Base-by-base conservation (phyloP, 805 yeast genomes). In the Metschnikowia amazonensis region DNA sequence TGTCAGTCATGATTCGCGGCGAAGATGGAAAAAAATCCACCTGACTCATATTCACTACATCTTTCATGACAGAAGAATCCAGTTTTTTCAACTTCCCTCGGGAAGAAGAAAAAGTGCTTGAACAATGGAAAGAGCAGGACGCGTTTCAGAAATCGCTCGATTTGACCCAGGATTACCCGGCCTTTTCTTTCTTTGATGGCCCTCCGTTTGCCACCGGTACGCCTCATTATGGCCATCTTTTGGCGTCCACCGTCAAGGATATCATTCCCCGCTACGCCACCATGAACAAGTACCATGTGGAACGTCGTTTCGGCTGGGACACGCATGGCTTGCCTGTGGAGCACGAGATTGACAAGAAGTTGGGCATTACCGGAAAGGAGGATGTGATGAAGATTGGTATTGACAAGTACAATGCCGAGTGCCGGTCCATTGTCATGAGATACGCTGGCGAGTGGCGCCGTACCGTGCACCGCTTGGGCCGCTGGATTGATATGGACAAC, bases 121-220 rank as follows among this genome's bases (percentile, higher is more conserved):
- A 77, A 38, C 76, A 75, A 60, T 94, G 99, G 99, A 78, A 85
- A 45, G 95, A 89, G 53, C 79, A 89, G 58, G 85, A 89, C 65
- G 99, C 99, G n/a, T 94, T 94, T 75, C 89, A 88, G 53, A 83
- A 86, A 36, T 81, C 95, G 25, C 66, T 89, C 53, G 82, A 90
- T 63, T 74, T 89, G 56, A 86, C 95, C 36, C 77, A 92, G 64
- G 98, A 80, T 45, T 80, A 81, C 55, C 94, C 95, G 29, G 85
- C 83, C 48, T 94, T 90, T 66, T 81, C 97, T 31, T 94, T 94
- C 67, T 94, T 86, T 62, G 99, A 94, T 71, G 99, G 99, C 24
- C 99, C 99, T 7, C 99, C 99, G 57, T 94, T 94, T 69, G 99
- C 99, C 47, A 94, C 99, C 1, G 99, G 99, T 62, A 88, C 97